phyloP scores from a whole-genome alignment of 2,329 filamentous ascomycete genomes.

The Cercospora sojina region DNA sequence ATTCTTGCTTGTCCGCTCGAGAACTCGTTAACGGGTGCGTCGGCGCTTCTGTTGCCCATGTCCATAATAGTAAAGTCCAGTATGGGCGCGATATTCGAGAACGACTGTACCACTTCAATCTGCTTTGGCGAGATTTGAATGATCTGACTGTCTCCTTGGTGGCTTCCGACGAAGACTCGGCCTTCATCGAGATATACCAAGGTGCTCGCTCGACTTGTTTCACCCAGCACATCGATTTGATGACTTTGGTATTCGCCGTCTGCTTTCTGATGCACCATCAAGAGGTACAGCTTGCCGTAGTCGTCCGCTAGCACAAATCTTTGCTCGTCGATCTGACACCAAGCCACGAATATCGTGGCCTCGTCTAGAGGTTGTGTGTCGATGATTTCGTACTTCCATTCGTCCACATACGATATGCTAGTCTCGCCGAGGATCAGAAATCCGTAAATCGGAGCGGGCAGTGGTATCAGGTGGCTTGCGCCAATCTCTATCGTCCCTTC shows the following conservation, averaged over 20 bases:
- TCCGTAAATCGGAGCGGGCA: constrained; percentile 56
- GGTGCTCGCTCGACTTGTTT: constrained; percentile 72
- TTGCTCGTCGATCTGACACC: constrained; percentile 78
- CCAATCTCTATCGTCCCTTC: constrained; percentile 56
- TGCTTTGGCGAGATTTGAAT: constrained; percentile 60
- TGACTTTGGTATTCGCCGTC: constrained; percentile 69
- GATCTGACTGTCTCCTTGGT: constrained; percentile 88
- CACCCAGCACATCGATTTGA: constrained; percentile 65
- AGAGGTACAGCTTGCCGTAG: constrained; percentile 79
- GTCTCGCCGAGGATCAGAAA: constrained; percentile 57
- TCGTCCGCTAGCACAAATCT: constrained; percentile 90
- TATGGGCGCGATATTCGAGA: constrained; percentile 85
- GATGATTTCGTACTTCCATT: constrained; percentile 62
- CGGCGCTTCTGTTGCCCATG: constrained; percentile 79
- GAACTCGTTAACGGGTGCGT: constrained; percentile 81
- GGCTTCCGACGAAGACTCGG: constrained; percentile 82
- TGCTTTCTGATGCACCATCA: constrained; percentile 69
- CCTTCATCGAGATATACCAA: constrained; percentile 75
- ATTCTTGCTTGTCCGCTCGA: constrained; percentile 92
- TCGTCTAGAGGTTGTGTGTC: constrained; percentile 67
- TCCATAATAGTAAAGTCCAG: constrained; percentile 96
- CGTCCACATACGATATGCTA: constrained; percentile 80
- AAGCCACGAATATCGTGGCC: constrained; percentile 84
- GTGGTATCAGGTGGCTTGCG: constrained; percentile 61
- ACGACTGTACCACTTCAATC: constrained; percentile 68